Percentiles rank a stretch among this genome's conserved stretches.
Evolutionary conservation across 1,284 basidiomycete species (phyloP).

Genomic region (Malassezia sp.): DNA sequence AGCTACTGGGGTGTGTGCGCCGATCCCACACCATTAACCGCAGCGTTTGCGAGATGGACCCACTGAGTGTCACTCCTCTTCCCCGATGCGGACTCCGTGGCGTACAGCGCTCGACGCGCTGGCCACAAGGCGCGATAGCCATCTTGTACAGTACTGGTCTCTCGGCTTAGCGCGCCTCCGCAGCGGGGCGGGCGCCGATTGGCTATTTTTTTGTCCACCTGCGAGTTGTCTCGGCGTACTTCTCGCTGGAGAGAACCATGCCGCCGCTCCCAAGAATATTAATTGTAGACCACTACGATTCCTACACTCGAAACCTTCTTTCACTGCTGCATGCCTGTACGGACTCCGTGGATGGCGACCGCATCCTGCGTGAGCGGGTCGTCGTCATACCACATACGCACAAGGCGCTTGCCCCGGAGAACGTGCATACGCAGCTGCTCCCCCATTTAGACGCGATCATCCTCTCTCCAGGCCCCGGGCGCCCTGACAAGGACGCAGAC

Average conservation of each 20-base stretch:
- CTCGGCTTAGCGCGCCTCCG: too few species aligned
- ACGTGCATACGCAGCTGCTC: constrained; percentile 24
- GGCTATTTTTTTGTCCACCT: too few species aligned
- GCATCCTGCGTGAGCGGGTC: constrained; percentile 19
- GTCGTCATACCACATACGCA: constrained; percentile 39
- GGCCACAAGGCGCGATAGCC: too few species aligned
- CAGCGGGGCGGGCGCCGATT: too few species aligned
- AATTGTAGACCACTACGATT: constrained; percentile 43
- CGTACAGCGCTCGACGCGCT: too few species aligned
- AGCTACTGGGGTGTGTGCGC: constrained; percentile 57
- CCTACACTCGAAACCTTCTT: constrained; percentile 43
- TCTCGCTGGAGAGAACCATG: too few species aligned
- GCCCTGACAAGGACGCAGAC: constrained; percentile 25
- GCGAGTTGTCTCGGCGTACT: too few species aligned
- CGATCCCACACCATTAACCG: neutral
- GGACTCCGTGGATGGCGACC: neutral
- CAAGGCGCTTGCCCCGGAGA: constrained; percentile 19
- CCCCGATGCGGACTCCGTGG: too few species aligned
- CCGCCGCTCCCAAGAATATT: too few species aligned
- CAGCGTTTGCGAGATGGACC: constrained; percentile 10
- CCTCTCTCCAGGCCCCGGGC: constrained; percentile 40
- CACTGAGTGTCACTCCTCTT: too few species aligned
- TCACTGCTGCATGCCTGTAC: constrained; percentile 20
- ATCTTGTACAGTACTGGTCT: too few species aligned
- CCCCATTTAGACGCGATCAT: constrained; percentile 40